Evolutionary conservation across 495 filamentous ascomycete species (phyloP).

Genomic region (Rostrohypoxylon terebratum): DNA sequence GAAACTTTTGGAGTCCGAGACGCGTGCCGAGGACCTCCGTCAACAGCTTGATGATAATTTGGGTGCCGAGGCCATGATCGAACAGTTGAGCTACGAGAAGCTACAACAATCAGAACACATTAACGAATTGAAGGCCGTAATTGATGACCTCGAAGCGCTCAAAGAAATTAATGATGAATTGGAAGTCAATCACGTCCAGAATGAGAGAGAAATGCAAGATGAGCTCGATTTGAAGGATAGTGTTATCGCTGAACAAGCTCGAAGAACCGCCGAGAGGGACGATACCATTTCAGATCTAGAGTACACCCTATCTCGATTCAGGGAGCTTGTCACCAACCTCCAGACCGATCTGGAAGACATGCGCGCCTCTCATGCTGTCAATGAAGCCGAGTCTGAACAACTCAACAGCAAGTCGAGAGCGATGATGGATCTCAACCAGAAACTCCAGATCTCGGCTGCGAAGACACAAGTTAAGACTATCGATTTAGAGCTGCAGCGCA

Average conservation of each 20-base stretch:
- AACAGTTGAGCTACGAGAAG: constrained; percentile 88
- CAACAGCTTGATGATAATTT: constrained; percentile 91
- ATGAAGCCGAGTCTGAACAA: constrained; percentile 90
- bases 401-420: constrained; percentile 84
- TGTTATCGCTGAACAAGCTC: constrained; percentile 79
- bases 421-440: constrained; percentile 96
- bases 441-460: constrained; percentile 85
- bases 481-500: constrained; percentile 85
- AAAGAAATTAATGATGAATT: constrained; percentile 95
- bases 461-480: constrained; percentile 95
- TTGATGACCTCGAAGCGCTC: constrained; percentile 86
- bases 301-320: constrained; percentile 87
- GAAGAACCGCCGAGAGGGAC: constrained; percentile 73
- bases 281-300: constrained; percentile 85
- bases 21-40: constrained; percentile 84
- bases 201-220: constrained; percentile 92
- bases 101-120: constrained; percentile 83
- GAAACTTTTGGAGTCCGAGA: constrained; percentile 76
- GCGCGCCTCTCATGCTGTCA: constrained; percentile 88
- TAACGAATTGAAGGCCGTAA: constrained; percentile 79
- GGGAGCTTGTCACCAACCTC: constrained; percentile 85
- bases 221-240: constrained; percentile 86
- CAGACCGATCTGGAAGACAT: constrained; percentile 92
- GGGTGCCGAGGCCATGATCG: constrained; percentile 91
- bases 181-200: constrained; percentile 91